Evolutionary conservation across 768 basidiomycete species (phyloP), one percentile per base, ranked within the genome.

Genomic region (Lentinula boryana): DNA sequence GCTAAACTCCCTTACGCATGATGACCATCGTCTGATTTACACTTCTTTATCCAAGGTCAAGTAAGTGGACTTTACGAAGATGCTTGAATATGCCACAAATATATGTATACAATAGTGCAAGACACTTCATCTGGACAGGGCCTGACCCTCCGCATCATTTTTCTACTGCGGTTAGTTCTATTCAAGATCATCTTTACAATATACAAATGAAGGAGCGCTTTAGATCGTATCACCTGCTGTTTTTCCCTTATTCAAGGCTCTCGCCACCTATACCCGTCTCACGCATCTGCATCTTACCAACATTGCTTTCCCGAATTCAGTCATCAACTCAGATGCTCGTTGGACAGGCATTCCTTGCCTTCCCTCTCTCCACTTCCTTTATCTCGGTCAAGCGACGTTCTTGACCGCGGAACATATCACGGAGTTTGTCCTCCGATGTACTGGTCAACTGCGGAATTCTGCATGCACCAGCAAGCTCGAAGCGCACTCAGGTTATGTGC

Each of bases 61-160:
- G 79, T 79, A 64, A 71, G 78, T 50, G 1, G 5, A 33, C 6
- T 23, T 21, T 16, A 3, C 35, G 56, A 10, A 33, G 18, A 21
- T 27, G 46, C 27, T 16, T 13, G 21, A 16, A 9, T 53, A 9
- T 35, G 21, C 18, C n/a, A 8, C 32, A 12, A 13, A 64, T 13
- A 31, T 48, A 18, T 40, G 23, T 46, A 13, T 5, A 6, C 32
- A 32, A 7, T 31, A 83, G 82, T 56, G 83, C 82, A 36, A 71
- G 69, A 49, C 67, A 63, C 21, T 85, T 85, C 64, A 70, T 70
- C 21, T 86, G 86, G 86, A 79, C 73, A n/a, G 81, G 84, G 3
- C 84, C 82, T 4, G 84, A 84, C 65, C 84, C 84, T 27, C 79
- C 78, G 12, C 84, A 86, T 61, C 81, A 86, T 64, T 83, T 85